Conservation (phyloP, 2,329 filamentous ascomycete genomes). For the Cladosporium phlei region DNA sequence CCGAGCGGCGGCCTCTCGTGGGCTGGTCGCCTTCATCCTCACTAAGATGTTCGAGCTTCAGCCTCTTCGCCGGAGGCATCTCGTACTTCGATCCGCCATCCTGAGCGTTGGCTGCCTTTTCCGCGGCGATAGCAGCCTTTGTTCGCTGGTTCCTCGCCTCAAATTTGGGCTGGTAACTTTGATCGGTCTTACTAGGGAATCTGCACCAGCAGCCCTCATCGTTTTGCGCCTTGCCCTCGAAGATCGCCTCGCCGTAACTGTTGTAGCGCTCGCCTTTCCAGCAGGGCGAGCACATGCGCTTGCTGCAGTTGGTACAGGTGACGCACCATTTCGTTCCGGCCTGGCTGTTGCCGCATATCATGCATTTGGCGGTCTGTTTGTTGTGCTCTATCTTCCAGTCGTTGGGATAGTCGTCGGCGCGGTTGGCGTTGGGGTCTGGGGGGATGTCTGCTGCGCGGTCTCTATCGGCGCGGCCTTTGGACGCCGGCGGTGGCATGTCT, state of each 20-base stretch:
- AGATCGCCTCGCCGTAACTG: constrained; percentile 12
- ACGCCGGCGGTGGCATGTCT: constrained; percentile 2
- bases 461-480: background rate
- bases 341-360: constrained; percentile 17
- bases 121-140: background rate
- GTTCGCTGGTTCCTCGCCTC: constrained; percentile 9
- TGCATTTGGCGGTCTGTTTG: constrained; percentile 23
- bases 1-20: background rate
- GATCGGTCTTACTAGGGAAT: constrained; percentile 10
- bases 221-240: constrained; percentile 15
- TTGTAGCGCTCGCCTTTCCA: constrained; percentile 17
- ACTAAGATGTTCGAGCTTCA: constrained; percentile 4
- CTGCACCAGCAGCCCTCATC: constrained; percentile 20
- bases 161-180: background rate
- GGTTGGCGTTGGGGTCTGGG: constrained; percentile 9
- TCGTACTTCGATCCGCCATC: background rate
- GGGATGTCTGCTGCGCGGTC: background rate
- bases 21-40: background rate
- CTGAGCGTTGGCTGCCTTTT: background rate
- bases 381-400: constrained; percentile 16
- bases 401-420: constrained; percentile 7
- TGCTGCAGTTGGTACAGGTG: constrained; percentile 17
- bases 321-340: constrained; percentile 16
- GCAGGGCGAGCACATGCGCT: constrained; percentile 18
- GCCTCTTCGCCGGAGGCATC: constrained; percentile 1